Evolutionary conservation across 108 stramenopile genomes (phyloP).

Genomic region (Skeletonema grethae): DNA sequence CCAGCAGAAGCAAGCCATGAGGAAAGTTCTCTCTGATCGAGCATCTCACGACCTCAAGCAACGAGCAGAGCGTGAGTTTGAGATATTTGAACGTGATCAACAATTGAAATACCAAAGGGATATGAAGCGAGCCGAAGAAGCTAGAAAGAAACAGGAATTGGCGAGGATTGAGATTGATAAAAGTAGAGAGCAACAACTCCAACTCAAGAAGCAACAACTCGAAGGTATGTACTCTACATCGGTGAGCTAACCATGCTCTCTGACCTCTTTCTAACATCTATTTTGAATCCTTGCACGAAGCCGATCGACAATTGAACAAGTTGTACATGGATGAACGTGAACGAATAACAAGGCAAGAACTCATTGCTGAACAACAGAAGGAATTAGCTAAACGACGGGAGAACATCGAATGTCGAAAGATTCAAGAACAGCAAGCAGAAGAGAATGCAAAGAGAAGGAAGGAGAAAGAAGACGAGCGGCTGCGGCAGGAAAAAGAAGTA

Average conservation of each 20-base stretch:
- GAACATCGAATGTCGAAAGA: constrained; percentile 29
- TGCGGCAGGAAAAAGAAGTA: constrained; percentile 32
- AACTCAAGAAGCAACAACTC: constrained; percentile 27
- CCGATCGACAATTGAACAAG: constrained; percentile 37
- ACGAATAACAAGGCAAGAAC: constrained; percentile 14
- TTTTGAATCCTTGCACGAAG: not conserved
- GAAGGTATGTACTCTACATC: not conserved
- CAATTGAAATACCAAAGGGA: constrained; percentile 45
- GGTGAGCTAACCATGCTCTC: not conserved
- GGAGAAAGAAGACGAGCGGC: constrained; percentile 12
- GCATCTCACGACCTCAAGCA: constrained; percentile 64
- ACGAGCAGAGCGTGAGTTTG: constrained; percentile 46
- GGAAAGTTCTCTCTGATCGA: constrained; percentile 61
- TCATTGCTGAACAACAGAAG: constrained; percentile 27
- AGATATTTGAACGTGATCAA: constrained; percentile 51
- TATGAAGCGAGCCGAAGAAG: constrained; percentile 22
- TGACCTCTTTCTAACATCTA: not conserved
- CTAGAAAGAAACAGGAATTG: constrained; percentile 17
- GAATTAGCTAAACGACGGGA: constrained; percentile 35
- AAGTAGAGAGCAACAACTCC: constrained; percentile 46
- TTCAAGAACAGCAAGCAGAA: constrained; percentile 39
- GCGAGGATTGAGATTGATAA: constrained; percentile 32
- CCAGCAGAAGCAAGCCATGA: constrained; percentile 50
- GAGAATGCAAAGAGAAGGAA: constrained; percentile 28
- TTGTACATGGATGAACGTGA: constrained; percentile 39